These are phyloP conservation scores for Exophiala lecanii-corni DNA, from an alignment of 2,329 filamentous ascomycete species.

Conservation along the genomic window DNA sequence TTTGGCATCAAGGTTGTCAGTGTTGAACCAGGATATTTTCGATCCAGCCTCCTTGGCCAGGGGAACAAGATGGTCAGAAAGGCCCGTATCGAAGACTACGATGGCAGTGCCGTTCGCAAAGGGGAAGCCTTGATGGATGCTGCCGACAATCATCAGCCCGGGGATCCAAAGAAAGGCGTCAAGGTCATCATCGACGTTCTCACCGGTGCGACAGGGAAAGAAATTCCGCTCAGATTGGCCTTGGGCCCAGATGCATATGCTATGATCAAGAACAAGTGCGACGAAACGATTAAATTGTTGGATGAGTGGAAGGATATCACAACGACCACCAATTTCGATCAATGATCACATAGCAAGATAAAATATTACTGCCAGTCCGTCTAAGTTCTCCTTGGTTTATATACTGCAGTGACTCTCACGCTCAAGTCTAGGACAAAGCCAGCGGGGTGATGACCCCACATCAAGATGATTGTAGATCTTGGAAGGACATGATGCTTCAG, in stretches of 20 bases:
- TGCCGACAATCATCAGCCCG: conserved; percentile 48
- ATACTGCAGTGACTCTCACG: no score
- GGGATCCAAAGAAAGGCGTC: conserved; percentile 52
- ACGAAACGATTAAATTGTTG: conserved; percentile 40
- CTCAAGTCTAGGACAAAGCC: no score
- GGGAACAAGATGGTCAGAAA: conserved; percentile 8
- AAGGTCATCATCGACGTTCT: conserved; percentile 53
- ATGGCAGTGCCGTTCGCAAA: conserved; percentile 13
- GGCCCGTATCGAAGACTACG: conserved; percentile 17
- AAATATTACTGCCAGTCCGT: no score
- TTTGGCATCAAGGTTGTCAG: conserved; percentile 34
- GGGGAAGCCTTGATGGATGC: conserved; percentile 9
- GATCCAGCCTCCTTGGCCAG: conserved; percentile 17
- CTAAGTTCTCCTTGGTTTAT: no score
- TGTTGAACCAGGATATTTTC: conserved; percentile 34
- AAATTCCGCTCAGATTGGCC: conserved; percentile 51
- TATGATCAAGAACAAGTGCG: conserved; percentile 42
- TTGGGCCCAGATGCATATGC: conserved; percentile 51
- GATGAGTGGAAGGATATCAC: conserved; percentile 48
- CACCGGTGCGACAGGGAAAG: conserved; percentile 46
- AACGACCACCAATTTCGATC: conserved; percentile 32
- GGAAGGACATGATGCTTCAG: no score
- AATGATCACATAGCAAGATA: no score
- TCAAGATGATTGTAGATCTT: no score
- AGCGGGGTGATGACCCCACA: no score